Conservation (phyloP, 1,284 basidiomycete genomes). For the Moniliophthora roreri region DNA sequence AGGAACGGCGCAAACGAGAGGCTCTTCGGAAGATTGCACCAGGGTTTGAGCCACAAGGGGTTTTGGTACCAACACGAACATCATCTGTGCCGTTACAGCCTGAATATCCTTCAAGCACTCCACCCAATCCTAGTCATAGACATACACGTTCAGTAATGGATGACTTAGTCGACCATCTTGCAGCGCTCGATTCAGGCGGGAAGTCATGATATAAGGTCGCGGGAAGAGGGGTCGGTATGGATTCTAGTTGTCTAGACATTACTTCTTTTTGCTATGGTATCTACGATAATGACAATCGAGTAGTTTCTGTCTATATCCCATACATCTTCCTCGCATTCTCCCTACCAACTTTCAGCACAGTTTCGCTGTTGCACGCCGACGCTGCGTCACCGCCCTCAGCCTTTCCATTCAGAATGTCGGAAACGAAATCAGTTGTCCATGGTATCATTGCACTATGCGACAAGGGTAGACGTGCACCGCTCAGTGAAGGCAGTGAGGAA, state of each 20-base stretch:
- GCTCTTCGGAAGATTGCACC: slow-evolving; percentile 73
- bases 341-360: slow-evolving; percentile 61
- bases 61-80: slow-evolving; percentile 55
- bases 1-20: slow-evolving; percentile 74
- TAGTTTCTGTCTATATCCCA: slow-evolving; percentile 36
- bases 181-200: slow-evolving; percentile 51
- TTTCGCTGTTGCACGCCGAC: slow-evolving; percentile 48
- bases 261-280: too few species aligned
- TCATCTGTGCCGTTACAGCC: slow-evolving; percentile 45
- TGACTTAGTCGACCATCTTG: slow-evolving; percentile 76
- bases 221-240: not conserved
- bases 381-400: not conserved
- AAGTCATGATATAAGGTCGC: not conserved
- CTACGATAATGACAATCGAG: too few species aligned
- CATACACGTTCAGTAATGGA: slow-evolving; percentile 70
- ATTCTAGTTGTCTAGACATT: too few species aligned
- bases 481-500: slow-evolving; percentile 48
- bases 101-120: slow-evolving; percentile 9
- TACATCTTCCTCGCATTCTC: slow-evolving; percentile 68
- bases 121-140: slow-evolving; percentile 20
- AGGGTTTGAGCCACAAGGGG: slow-evolving; percentile 64
- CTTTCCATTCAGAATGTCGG: slow-evolving; percentile 43
- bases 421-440: slow-evolving; percentile 77
- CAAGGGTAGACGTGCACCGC: slow-evolving; percentile 59
- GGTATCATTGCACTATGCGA: slow-evolving; percentile 81